Conservation (phyloP, 1,284 basidiomycete species). For the Cryptococcus jaspeensis region DNA sequence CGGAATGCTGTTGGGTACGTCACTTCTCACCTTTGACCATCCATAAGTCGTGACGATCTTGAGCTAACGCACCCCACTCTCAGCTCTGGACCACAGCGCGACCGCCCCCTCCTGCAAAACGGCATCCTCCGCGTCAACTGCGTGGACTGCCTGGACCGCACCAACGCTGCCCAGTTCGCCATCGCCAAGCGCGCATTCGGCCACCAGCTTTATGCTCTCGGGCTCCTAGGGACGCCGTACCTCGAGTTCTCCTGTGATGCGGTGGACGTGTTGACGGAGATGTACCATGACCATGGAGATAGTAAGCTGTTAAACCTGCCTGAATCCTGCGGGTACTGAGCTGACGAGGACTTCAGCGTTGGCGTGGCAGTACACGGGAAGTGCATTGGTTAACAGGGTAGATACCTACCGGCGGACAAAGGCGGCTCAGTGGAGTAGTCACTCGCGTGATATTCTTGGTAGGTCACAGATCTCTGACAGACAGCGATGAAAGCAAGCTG, state of each 20-base stretch:
- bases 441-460: constrained; percentile 91
- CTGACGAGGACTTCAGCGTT: constrained; percentile 62
- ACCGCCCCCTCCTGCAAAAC: constrained; percentile 76
- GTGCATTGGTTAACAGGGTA: constrained; percentile 92
- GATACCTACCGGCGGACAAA: constrained; percentile 86
- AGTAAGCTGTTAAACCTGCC: constrained; percentile 58
- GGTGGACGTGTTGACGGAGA: constrained; percentile 95
- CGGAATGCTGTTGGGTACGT: constrained; percentile 37
- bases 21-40: neutral
- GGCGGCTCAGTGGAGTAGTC: constrained; percentile 94
- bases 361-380: constrained; percentile 94
- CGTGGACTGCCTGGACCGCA: constrained; percentile 95
- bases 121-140: constrained; percentile 89
- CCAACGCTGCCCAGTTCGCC: constrained; percentile 96
- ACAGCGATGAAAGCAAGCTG: neutral
- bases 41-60: neutral
- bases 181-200: constrained; percentile 94
- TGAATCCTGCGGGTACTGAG: neutral
- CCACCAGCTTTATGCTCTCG: constrained; percentile 93
- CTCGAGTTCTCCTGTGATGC: constrained; percentile 93
- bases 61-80: neutral
- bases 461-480: constrained; percentile 5
- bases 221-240: constrained; percentile 77
- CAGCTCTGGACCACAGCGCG: constrained; percentile 58
- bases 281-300: constrained; percentile 97